Evolutionary conservation across 805 yeast genomes (phyloP), one percentile per base, ranked within the genome.

Genomic region (Myxozyma udenii): DNA sequence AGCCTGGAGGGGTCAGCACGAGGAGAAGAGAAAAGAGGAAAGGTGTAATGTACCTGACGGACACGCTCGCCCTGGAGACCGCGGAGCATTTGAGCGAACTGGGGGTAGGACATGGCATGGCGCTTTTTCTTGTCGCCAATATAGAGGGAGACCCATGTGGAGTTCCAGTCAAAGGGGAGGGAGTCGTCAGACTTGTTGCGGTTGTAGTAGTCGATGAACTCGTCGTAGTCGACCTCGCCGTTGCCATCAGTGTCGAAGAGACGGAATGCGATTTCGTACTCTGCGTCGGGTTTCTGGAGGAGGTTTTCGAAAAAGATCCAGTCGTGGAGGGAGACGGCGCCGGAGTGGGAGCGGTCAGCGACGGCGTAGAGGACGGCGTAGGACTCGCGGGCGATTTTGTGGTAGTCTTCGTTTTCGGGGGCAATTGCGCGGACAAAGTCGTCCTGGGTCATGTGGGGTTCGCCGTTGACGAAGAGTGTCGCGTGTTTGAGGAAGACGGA

Each of bases 291-390:
- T 55, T 78, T 74, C 56, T 74, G 75, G 47, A 80, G 68, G 40
- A 77, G 60, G 54, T 77, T 74, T 62, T 85, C 81, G 65, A 91
- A 86, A 39, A 77, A 76, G 45, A 79, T 70, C 85, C 95, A 91
- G 65, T 91, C 96, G 23, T 73, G 67, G 44, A 81, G 72, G 24
- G 79, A 75, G 44, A 87, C 74, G 53, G 75, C 81, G 5, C 96
- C 97, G 59, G 80, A 79, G 50, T 76, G 73, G 36, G 76, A 74
- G 52, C 79, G 79, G 70, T 91, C 98, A 14, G 95, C 87, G 24
- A 88, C 81, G 50, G 85, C 74, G 65, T 85, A 91, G 44, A 91
- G 80, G 54, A 90, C 75, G 4, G 85, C 85, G 66, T 80, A 80
- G 3, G 85, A 76, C 57, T 80, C 75, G 11, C 78, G 71, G 14